phyloP scores from a whole-genome alignment of 192 early-diverging fungal genomes.

The Entomortierella lignicola region DNA sequence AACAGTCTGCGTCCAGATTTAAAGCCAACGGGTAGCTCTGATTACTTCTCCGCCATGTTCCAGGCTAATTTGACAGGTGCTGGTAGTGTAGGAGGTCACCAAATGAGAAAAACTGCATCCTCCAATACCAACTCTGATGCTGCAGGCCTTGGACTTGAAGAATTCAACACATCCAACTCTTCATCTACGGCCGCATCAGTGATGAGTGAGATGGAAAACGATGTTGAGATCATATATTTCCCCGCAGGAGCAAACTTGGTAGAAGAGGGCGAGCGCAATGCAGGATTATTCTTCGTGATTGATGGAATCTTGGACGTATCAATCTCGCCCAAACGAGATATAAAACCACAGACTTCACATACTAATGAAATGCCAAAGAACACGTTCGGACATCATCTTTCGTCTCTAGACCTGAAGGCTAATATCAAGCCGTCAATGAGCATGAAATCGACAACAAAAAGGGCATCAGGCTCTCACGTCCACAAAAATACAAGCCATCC shows the following conservation, averaged over 20 bases:
- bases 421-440: slow-evolving; percentile 5
- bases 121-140: slow-evolving; percentile 38
- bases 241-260: slow-evolving; percentile 80
- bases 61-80: slow-evolving; percentile 32
- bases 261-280: slow-evolving; percentile 83
- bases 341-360: slow-evolving; percentile 9
- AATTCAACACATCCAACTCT: slow-evolving; percentile 28
- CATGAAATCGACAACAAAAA: slow-evolving; percentile 12
- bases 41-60: slow-evolving; percentile 50
- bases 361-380: slow-evolving; percentile 20
- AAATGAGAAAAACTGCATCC: slow-evolving; percentile 37
- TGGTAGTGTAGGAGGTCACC: slow-evolving; percentile 12
- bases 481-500: slow-evolving; percentile 43
- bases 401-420: slow-evolving; percentile 27
- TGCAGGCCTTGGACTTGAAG: slow-evolving; percentile 17
- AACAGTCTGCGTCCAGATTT: slow-evolving; percentile 19
- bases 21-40: slow-evolving; percentile 44
- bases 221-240: slow-evolving; percentile 80
- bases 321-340: slow-evolving; percentile 56
- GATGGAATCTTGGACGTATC: slow-evolving; percentile 88
- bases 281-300: slow-evolving; percentile 93
- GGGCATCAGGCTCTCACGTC: slow-evolving; percentile 1
- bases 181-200: slow-evolving; percentile 35
- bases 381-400: slow-evolving; percentile 38
- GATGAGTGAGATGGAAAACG: slow-evolving; percentile 62